phyloP scores from a whole-genome alignment of 331 rosid genomes.

The Acacia concinna region DNA sequence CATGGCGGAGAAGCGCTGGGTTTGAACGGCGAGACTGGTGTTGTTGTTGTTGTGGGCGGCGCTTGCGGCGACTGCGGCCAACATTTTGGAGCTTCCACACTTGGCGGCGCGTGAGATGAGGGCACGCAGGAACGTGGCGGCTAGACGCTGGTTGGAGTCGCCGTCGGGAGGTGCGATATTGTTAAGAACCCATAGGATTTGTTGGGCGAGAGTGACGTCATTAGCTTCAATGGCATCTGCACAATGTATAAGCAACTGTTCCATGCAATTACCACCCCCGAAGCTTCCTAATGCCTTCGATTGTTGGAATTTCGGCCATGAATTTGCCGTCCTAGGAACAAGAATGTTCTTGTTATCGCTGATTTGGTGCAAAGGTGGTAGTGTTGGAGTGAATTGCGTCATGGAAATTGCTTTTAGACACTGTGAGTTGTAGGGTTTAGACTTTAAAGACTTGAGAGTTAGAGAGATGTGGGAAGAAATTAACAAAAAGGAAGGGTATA shows the following conservation, averaged over 20 bases:
- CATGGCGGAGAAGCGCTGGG: conserved; percentile 66
- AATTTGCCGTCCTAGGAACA: conserved; percentile 41
- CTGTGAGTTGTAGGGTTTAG: conserved; percentile 14
- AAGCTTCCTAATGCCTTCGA: conserved; percentile 48
- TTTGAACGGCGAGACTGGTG: conserved; percentile 24
- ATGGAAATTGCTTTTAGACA: conserved; percentile 18
- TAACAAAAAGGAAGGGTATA: background rate
- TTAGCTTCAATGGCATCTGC: conserved; percentile 84
- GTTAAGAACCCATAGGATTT: conserved; percentile 90
- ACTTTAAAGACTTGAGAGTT: too few relatives aligned
- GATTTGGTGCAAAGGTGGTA: conserved; percentile 50
- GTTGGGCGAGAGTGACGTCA: conserved; percentile 85
- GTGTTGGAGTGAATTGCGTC: conserved; percentile 73
- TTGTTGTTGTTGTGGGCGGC: conserved; percentile 47
- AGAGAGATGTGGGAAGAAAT: background rate
- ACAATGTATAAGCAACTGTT: conserved; percentile 63
- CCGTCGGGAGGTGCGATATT: conserved; percentile 84
- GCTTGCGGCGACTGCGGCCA: conserved; percentile 47
- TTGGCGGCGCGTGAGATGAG: conserved; percentile 70
- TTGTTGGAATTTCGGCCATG: conserved; percentile 67
- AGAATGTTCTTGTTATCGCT: conserved; percentile 57
- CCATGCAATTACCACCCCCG: conserved; percentile 68
- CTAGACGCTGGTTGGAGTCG: conserved; percentile 75
- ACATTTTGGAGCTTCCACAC: conserved; percentile 59
- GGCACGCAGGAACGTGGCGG: conserved; percentile 70